phyloP scores from a whole-genome alignment of 1,139 yeast genomes.

The Kluyveromyces marxianus region DNA sequence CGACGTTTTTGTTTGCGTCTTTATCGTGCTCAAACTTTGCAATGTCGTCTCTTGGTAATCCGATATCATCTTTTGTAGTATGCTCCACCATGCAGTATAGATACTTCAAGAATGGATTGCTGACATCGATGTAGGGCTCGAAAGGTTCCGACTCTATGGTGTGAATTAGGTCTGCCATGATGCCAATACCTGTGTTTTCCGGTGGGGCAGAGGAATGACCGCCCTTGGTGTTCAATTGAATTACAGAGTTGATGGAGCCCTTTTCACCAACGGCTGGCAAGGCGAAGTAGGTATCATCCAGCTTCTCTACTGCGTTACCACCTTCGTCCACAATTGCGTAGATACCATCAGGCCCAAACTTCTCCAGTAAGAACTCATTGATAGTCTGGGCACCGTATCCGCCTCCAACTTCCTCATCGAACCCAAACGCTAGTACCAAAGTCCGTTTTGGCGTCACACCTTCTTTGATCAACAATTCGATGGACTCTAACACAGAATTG shows the following conservation, averaged over 20 bases:
- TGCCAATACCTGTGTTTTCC: constrained; percentile 54
- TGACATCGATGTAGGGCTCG: constrained; percentile 34
- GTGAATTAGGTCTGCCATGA: constrained; percentile 40
- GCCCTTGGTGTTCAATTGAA: constrained; percentile 45
- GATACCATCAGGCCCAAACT: constrained; percentile 44
- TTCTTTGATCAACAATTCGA: constrained; percentile 36
- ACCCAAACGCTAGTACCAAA: constrained; percentile 48
- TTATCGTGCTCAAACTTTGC: constrained; percentile 38
- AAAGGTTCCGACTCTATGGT: constrained; percentile 41
- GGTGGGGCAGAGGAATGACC: constrained; percentile 61
- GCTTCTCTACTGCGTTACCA: constrained; percentile 24
- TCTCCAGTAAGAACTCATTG: constrained; percentile 34
- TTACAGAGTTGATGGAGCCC: constrained; percentile 37
- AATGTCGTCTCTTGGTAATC: constrained; percentile 13
- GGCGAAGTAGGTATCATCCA: constrained; percentile 21
- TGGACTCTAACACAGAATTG: constrained; percentile 44
- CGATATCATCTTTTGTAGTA: constrained; percentile 22
- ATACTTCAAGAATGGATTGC: constrained; percentile 41
- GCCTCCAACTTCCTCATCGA: constrained; percentile 57
- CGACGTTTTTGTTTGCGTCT: constrained; percentile 32
- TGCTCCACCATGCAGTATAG: constrained; percentile 44
- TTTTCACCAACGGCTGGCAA: constrained; percentile 25
- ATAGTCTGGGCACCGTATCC: constrained; percentile 40
- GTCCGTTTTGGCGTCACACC: constrained; percentile 44
- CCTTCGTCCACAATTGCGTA: constrained; percentile 58